A percentile compares a stretch with the other conserved stretches of the same genome.
Evolutionary conservation across 2,329 filamentous ascomycete species (phyloP).

Genomic region (Huntiella bhutanensis): DNA sequence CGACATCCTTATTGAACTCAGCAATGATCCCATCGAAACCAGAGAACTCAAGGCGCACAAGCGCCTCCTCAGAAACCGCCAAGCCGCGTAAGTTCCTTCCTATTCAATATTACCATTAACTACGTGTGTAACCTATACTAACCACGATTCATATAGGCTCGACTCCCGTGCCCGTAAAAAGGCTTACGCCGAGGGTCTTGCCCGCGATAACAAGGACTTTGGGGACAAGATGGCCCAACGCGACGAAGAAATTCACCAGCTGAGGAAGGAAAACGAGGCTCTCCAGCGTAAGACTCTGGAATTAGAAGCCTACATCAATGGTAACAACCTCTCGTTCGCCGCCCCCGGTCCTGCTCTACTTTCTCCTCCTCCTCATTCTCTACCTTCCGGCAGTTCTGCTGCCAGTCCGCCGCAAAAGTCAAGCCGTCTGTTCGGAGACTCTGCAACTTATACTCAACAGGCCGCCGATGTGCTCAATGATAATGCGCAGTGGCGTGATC

Average conservation of each 20-base stretch:
- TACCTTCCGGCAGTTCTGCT: too few species aligned
- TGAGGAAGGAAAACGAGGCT: conserved; percentile 47
- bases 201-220: conserved; percentile 91
- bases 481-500: too few species aligned
- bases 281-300: conserved; percentile 63
- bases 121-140: background rate
- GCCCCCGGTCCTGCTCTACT: too few species aligned
- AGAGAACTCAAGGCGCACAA: conserved; percentile 99
- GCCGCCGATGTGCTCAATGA: too few species aligned
- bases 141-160: conserved; percentile 35
- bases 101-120: conserved; percentile 8
- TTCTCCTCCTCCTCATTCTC: too few species aligned
- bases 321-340: conserved; percentile 26
- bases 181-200: conserved; percentile 88
- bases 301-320: conserved; percentile 78
- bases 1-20: conserved; percentile 75
- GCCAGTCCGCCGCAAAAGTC: too few species aligned
- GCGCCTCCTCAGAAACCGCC: conserved; percentile 79
- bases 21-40: conserved; percentile 77
- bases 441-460: too few species aligned
- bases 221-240: conserved; percentile 56
- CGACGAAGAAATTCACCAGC: conserved; percentile 54
- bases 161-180: conserved; percentile 97
- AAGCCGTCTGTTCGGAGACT: too few species aligned
- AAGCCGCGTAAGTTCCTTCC: conserved; percentile 63